Conservation (phyloP, 805 yeast genomes). For the Candida oleophila region DNA sequence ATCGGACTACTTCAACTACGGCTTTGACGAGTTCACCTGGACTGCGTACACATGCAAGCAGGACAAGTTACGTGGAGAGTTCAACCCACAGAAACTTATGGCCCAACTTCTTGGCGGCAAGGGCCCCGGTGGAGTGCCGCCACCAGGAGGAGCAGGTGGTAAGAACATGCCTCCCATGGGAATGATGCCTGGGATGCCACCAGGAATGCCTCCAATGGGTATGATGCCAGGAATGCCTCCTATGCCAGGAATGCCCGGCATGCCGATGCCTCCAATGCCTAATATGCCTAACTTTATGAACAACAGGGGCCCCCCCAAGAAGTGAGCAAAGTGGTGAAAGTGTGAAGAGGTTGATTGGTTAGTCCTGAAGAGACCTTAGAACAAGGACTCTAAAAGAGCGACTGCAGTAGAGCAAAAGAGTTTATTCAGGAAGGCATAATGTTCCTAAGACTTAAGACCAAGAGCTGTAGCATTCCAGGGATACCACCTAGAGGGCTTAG, state of each 20-base stretch:
- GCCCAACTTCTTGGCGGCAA: constrained; percentile 48
- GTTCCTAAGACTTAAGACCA: too few species aligned
- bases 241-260: constrained; percentile 16
- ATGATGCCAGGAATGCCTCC: constrained; percentile 15
- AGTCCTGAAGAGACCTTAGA: not conserved
- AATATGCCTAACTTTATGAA: constrained; percentile 21
- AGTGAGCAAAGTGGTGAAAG: not conserved
- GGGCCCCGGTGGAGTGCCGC: constrained; percentile 20
- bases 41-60: constrained; percentile 86
- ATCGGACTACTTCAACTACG: constrained; percentile 92
- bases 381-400: not conserved
- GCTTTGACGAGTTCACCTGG: constrained; percentile 97
- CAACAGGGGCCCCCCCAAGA: constrained; percentile 6
- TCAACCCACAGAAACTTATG: constrained; percentile 78
- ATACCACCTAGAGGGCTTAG: too few species aligned
- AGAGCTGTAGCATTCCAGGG: too few species aligned
- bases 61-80: constrained; percentile 75
- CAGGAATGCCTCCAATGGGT: constrained; percentile 25
- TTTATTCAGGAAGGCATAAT: too few species aligned
- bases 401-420: too few species aligned
- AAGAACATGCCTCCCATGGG: constrained; percentile 12
- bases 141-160: constrained; percentile 11
- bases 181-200: constrained; percentile 16
- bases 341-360: too few species aligned
- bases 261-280: constrained; percentile 25